phyloP scores from a whole-genome alignment of 495 filamentous ascomycete species.

The Neurospora sp. region DNA sequence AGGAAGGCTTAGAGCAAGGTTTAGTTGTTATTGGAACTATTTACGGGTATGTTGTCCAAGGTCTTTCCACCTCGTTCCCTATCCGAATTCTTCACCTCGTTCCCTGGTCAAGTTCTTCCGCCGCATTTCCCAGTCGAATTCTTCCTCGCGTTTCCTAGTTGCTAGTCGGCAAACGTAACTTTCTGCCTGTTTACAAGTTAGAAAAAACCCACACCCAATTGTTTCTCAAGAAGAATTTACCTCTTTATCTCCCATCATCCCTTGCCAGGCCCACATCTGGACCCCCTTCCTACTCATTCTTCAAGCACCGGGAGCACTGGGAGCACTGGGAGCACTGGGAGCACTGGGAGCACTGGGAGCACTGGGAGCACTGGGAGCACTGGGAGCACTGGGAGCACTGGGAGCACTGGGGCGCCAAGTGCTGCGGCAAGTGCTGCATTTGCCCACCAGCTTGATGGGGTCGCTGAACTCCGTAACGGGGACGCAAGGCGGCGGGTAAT shows the following conservation, averaged over 20 bases:
- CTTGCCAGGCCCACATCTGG: not conserved
- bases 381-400: not conserved
- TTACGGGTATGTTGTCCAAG: not conserved
- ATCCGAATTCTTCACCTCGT: too few species aligned
- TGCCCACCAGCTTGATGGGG: not conserved
- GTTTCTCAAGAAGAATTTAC: too few species aligned
- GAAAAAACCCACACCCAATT: too few species aligned
- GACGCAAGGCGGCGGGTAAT: not conserved
- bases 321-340: not conserved
- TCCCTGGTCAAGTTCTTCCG: too few species aligned
- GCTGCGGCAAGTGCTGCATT: not conserved
- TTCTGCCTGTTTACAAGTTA: too few species aligned
- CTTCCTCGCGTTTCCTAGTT: too few species aligned
- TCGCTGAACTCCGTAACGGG: not conserved
- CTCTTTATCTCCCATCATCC: not conserved
- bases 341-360: too few species aligned
- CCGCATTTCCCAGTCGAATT: too few species aligned
- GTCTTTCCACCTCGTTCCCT: too few species aligned
- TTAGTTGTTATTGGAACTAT: not conserved
- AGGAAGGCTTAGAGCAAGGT: constrained; percentile 6
- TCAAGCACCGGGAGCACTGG: not conserved
- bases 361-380: not conserved
- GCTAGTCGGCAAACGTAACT: too few species aligned
- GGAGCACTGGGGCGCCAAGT: not conserved
- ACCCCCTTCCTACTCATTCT: not conserved